Percentiles rank a stretch among this genome's conserved stretches.
Evolutionary conservation across 352 stramenopile genomes (phyloP).

Genomic region (Pythium oligandrum): DNA sequence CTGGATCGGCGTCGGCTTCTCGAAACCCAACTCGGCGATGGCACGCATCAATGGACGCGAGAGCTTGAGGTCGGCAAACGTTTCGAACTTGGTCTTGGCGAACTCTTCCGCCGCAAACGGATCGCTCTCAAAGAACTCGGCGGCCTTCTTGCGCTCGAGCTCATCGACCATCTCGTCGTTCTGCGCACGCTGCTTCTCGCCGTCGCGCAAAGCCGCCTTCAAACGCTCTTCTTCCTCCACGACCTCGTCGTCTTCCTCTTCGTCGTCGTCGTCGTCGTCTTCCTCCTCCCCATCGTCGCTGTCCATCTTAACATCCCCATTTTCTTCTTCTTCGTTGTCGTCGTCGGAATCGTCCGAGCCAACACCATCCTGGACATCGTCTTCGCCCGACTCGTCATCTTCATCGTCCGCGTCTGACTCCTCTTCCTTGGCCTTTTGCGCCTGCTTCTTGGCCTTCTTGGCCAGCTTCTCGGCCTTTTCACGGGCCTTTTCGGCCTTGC

Average conservation of each 20-base stretch:
- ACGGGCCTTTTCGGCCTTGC: conserved; percentile 63
- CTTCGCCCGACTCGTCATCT: conserved; percentile 8
- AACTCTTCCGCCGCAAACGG: conserved; percentile 74
- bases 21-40: conserved; percentile 95
- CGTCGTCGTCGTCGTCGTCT: conserved; percentile 34
- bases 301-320: not conserved
- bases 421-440: conserved; percentile 24
- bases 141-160: conserved; percentile 76
- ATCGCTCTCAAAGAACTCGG: conserved; percentile 79
- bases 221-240: conserved; percentile 75
- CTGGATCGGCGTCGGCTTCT: conserved; percentile 94
- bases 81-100: conserved; percentile 82
- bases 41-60: conserved; percentile 95
- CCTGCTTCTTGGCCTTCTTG: conserved; percentile 45
- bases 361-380: conserved; percentile 14
- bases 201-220: conserved; percentile 57
- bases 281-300: conserved; percentile 18
- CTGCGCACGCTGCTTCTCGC: conserved; percentile 40
- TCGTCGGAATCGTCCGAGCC: conserved; percentile 27
- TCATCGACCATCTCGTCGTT: conserved; percentile 65
- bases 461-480: conserved; percentile 52
- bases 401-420: conserved; percentile 17
- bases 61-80: conserved; percentile 96
- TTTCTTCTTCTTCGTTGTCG: conserved; percentile 25
- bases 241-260: conserved; percentile 52